phyloP scores from a whole-genome alignment of 306 rosid genomes.

The Parietaria judaica region DNA sequence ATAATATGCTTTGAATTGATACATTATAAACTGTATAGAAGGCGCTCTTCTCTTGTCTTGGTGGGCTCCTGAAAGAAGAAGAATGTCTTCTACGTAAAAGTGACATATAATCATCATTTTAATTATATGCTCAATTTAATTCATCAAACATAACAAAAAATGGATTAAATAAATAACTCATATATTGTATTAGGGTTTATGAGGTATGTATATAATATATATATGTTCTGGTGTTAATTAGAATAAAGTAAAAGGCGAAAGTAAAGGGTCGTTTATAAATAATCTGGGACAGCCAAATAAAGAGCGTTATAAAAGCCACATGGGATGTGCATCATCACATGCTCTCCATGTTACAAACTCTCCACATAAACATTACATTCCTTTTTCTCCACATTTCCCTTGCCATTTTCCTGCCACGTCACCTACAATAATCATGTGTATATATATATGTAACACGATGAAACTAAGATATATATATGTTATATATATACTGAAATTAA shows the following conservation, averaged over 20 bases:
- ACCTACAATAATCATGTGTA: not conserved
- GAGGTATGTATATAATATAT: not conserved
- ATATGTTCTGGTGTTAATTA: not conserved
- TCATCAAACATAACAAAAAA: too few relatives aligned
- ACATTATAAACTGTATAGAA: too few relatives aligned
- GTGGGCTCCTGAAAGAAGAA: too few relatives aligned
- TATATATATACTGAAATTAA: not conserved
- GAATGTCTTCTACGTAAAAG: too few relatives aligned
- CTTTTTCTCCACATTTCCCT: not conserved
- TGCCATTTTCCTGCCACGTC: conserved; percentile 4
- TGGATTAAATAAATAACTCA: too few relatives aligned
- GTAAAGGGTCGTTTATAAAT: not conserved
- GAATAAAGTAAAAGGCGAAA: conserved; percentile 5
- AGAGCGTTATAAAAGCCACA: not conserved
- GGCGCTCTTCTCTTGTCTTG: too few relatives aligned
- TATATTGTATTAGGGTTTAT: too few relatives aligned
- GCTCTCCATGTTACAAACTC: conserved; percentile 7
- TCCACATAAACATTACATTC: conserved; percentile 13
- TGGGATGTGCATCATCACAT: conserved; percentile 13
- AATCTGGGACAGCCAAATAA: conserved; percentile 3
- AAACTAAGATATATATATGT: not conserved
- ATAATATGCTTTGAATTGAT: too few relatives aligned
- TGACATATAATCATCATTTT: too few relatives aligned
- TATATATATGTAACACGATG: not conserved
- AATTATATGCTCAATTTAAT: too few relatives aligned